Conservation (phyloP, 345 rosid genomes). For the Streptanthus diversifolius region DNA sequence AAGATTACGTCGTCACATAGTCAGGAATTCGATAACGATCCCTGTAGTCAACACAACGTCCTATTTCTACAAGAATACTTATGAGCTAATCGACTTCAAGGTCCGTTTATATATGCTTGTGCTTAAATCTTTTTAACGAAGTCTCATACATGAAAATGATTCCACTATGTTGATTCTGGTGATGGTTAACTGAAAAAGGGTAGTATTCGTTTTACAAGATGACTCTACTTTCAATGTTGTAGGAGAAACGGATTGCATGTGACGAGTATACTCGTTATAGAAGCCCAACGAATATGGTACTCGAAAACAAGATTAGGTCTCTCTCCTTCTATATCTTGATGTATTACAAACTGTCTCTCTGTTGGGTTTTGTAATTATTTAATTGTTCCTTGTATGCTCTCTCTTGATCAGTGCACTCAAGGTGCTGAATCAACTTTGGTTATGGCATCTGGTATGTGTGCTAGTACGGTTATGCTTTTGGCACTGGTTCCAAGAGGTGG, state of each 20-base stretch:
- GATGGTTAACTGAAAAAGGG: too few species aligned
- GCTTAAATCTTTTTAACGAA: too few species aligned
- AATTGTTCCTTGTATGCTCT: background rate
- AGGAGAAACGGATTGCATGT: slow-evolving; percentile 72
- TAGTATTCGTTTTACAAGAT: background rate
- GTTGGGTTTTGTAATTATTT: background rate
- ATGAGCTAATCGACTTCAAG: slow-evolving; percentile 84
- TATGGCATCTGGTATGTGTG: slow-evolving; percentile 94
- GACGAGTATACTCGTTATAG: slow-evolving; percentile 90
- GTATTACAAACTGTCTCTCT: background rate
- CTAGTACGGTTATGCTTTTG: slow-evolving; percentile 64
- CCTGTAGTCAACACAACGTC: slow-evolving; percentile 79
- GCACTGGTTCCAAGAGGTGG: slow-evolving; percentile 88
- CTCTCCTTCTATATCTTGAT: background rate
- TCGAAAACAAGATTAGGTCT: slow-evolving; percentile 51
- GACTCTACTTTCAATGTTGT: background rate
- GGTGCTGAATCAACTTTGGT: slow-evolving; percentile 89
- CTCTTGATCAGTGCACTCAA: slow-evolving; percentile 60
- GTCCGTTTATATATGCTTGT: slow-evolving; percentile 23
- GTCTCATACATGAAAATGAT: too few species aligned
- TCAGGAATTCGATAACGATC: slow-evolving; percentile 75
- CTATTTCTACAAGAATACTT: slow-evolving; percentile 72
- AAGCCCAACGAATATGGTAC: slow-evolving; percentile 75
- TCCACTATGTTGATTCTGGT: background rate
- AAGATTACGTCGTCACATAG: slow-evolving; percentile 78